Evolutionary conservation across 371 early-diverging fungal species (phyloP), one percentile per base, ranked within the genome.

Genomic region (Actinomucor elegans): DNA sequence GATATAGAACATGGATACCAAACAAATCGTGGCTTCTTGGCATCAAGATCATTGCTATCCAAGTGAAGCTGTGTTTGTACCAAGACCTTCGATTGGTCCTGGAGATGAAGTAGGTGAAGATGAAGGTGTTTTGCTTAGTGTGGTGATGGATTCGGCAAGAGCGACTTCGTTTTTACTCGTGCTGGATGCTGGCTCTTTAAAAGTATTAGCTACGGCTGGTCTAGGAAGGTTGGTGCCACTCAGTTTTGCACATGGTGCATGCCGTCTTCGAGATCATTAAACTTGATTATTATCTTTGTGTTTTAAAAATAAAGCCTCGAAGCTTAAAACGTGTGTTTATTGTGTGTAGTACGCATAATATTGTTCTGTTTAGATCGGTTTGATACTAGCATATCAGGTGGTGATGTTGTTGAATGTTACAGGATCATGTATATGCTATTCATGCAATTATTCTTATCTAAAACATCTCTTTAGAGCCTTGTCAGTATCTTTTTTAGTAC

Each of bases 11-110:
- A 49, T 71, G 36, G 48, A 65, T n/a, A 61, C 48, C 3, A 67
- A 61, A 4, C 36, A 55, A 6, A 42, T 71, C 20, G 57, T 57
- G 2, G 71, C 61, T 12, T 55, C 67, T 12, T 84, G 84, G 84
- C 70, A 79, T 40, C 69, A 80, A 51, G 66, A 67, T 24, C 56
- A 67, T 41, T 91, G 92, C 61, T 90, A 83, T 46, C 90, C 92
- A 21, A 83, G 88, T 32, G 87, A 89, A 71, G 79, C 88, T 1
- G 60, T 85, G 5, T 89, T 88, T 64, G 74, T 91, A 15, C 87
- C 89, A 21, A 72, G 70, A 32, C 66, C 70, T 18, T 47, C 70
- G 6, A 53, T 35, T 24, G 61, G 59, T n/a, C 43, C 62, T n/a
- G 66, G 61, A n/a, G 71, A 70, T 26, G 52, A 67, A 55, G 72